phyloP scores from a whole-genome alignment of 352 stramenopile genomes.

The Lagenidium giganteum region DNA sequence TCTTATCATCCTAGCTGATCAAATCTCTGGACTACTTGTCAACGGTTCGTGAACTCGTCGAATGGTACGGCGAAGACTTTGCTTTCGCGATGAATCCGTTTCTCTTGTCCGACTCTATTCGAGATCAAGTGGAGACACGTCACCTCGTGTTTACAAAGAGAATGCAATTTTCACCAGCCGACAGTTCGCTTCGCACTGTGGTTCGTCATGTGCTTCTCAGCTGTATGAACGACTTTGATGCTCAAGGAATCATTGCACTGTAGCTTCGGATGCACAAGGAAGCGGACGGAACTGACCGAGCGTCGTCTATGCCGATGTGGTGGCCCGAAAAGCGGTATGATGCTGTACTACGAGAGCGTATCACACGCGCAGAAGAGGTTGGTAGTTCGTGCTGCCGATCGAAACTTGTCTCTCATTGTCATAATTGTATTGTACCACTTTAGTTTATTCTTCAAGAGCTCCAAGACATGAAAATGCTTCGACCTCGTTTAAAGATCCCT shows the following conservation, averaged over 20 bases:
- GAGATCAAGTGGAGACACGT: constrained; percentile 35
- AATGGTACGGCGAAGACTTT: constrained; percentile 79
- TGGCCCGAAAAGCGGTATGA: constrained; percentile 51
- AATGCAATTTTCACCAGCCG: not conserved
- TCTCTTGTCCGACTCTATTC: constrained; percentile 40
- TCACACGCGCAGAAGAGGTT: constrained; percentile 40
- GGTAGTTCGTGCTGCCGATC: not conserved
- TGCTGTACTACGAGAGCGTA: constrained; percentile 20
- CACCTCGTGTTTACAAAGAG: constrained; percentile 16
- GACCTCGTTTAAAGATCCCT: no score
- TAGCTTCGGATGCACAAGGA: constrained; percentile 34
- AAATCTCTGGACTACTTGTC: constrained; percentile 47
- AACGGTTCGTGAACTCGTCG: constrained; percentile 23
- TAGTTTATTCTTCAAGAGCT: constrained; percentile 12
- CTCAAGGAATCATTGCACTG: not conserved
- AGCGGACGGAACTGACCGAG: not conserved
- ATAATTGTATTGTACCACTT: not conserved
- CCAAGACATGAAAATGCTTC: not conserved
- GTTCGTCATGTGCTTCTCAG: constrained; percentile 17
- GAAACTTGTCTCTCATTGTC: not conserved
- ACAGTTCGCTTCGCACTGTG: constrained; percentile 23
- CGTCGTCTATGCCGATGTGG: constrained; percentile 32
- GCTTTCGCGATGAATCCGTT: constrained; percentile 63
- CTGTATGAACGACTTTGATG: not conserved
- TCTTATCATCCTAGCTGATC: constrained; percentile 43